A percentile compares a stretch with the other conserved stretches of the same genome.
Evolutionary conservation across 2,329 filamentous ascomycete genomes (phyloP).

Genomic region (Aureobasidium sp.): DNA sequence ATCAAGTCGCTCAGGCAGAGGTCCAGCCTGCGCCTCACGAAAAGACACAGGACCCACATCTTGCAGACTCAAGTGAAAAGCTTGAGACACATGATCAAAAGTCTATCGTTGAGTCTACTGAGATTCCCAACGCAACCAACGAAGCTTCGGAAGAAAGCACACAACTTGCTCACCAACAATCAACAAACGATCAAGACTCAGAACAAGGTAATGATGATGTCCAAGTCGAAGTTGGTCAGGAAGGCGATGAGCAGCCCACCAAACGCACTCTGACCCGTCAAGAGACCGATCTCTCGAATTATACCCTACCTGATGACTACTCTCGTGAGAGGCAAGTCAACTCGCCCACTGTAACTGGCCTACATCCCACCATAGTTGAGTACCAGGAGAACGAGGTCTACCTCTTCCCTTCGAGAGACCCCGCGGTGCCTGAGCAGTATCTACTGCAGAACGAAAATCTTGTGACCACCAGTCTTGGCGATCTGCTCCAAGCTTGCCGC

Average conservation of each 20-base stretch:
- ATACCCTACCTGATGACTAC: slow-evolving; percentile 12
- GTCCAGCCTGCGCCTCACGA: background rate
- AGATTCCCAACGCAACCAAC: background rate
- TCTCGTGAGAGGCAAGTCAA: slow-evolving; percentile 21
- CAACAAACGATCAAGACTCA: background rate
- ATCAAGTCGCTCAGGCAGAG: background rate
- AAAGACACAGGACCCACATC: background rate
- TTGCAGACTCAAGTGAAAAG: background rate
- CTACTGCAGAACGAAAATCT: slow-evolving; percentile 50
- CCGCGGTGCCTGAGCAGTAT: slow-evolving; percentile 46
- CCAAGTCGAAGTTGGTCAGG: background rate
- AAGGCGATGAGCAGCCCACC: background rate
- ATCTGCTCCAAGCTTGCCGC: slow-evolving; percentile 50
- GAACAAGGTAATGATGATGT: slow-evolving; percentile 7
- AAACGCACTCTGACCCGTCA: background rate
- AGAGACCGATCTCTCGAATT: slow-evolving; percentile 7
- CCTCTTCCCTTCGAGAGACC: slow-evolving; percentile 48
- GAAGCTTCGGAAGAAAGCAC: background rate
- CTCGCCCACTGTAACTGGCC: slow-evolving; percentile 29
- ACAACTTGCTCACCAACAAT: background rate
- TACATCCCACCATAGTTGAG: slow-evolving; percentile 45
- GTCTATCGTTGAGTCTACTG: background rate
- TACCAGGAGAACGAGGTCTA: slow-evolving; percentile 50
- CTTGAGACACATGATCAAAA: background rate
- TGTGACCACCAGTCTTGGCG: slow-evolving; percentile 43